A percentile compares a stretch with the other conserved stretches of the same genome.
Evolutionary conservation across 768 basidiomycete genomes (phyloP).

Genomic region (Rhodosporidiobolus odoratus): DNA sequence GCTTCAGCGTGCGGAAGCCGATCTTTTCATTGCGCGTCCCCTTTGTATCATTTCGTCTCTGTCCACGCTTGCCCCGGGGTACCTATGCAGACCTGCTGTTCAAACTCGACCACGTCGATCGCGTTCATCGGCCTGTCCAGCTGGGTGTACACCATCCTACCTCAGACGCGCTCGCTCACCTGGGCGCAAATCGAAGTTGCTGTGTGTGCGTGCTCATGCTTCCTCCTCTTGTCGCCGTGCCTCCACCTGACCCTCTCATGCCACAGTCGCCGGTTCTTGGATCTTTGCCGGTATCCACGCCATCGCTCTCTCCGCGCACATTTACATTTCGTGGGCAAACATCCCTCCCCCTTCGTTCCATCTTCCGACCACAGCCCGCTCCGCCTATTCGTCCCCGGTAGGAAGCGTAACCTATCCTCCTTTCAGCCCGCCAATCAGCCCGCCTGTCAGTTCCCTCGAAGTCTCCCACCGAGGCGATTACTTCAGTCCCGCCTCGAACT

Average conservation of each 20-base stretch:
- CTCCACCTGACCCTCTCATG: neutral
- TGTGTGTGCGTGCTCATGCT: neutral
- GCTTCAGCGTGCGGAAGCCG: constrained; percentile 1
- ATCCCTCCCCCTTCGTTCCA: neutral
- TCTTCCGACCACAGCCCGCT: neutral
- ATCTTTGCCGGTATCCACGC: neutral
- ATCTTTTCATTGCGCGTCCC: constrained; percentile 5
- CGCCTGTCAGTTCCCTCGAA: no score
- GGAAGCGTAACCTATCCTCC: no score
- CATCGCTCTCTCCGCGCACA: constrained; percentile 2
- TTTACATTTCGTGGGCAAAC: neutral
- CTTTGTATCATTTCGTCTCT: neutral
- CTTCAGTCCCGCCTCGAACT: no score
- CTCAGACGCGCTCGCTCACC: neutral
- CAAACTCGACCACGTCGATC: neutral
- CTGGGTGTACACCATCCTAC: neutral
- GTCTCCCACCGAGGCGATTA: no score
- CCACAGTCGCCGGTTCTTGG: neutral
- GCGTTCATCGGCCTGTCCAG: neutral
- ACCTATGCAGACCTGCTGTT: neutral
- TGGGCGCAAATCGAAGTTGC: neutral
- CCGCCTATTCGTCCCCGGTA: neutral
- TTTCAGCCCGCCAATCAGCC: no score
- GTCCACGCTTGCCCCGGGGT: neutral
- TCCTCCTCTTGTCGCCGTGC: neutral